Evolutionary conservation across 805 yeast species (phyloP).

Genomic region (Barnettozyma californica): DNA sequence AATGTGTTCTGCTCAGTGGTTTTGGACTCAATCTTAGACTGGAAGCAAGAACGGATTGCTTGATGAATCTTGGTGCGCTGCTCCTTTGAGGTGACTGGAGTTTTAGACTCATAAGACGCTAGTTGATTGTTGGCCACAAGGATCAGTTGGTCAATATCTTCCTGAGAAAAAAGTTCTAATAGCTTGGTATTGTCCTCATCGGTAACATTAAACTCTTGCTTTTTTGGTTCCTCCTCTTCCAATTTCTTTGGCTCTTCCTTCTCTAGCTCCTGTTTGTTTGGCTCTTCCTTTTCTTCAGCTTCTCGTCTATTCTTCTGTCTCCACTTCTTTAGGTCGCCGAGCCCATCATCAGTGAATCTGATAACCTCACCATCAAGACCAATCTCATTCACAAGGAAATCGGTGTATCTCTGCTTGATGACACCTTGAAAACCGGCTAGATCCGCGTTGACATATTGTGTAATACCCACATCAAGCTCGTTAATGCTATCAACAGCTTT

Average conservation of each 20-base stretch:
- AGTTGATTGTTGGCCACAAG: slow-evolving; percentile 25
- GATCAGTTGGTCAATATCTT: slow-evolving; percentile 30
- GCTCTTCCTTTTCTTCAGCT: slow-evolving; percentile 11
- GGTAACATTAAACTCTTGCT: slow-evolving; percentile 35
- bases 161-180: slow-evolving; percentile 51
- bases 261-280: slow-evolving; percentile 1
- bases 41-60: slow-evolving; percentile 66
- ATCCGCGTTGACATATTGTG: slow-evolving; percentile 52
- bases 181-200: slow-evolving; percentile 45
- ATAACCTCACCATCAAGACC: slow-evolving; percentile 62
- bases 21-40: slow-evolving; percentile 68
- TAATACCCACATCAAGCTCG: slow-evolving; percentile 86
- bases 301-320: slow-evolving; percentile 26
- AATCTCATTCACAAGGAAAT: slow-evolving; percentile 90
- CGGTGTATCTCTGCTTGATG: slow-evolving; percentile 86
- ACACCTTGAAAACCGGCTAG: slow-evolving; percentile 68
- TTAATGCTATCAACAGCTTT: slow-evolving; percentile 38
- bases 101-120: slow-evolving; percentile 55
- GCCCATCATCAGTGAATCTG: slow-evolving; percentile 71
- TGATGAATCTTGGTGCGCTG: slow-evolving; percentile 78
- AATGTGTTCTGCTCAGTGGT: slow-evolving; percentile 69
- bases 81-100: slow-evolving; percentile 58
- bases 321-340: slow-evolving; percentile 45
- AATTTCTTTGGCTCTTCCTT: slow-evolving; percentile 19
- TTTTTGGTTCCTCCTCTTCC: slow-evolving; percentile 4